A percentile compares a stretch with the other conserved stretches of the same genome.
phyloP scores from a whole-genome alignment of 2,329 filamentous ascomycete genomes.

The Fusarium sp. region DNA sequence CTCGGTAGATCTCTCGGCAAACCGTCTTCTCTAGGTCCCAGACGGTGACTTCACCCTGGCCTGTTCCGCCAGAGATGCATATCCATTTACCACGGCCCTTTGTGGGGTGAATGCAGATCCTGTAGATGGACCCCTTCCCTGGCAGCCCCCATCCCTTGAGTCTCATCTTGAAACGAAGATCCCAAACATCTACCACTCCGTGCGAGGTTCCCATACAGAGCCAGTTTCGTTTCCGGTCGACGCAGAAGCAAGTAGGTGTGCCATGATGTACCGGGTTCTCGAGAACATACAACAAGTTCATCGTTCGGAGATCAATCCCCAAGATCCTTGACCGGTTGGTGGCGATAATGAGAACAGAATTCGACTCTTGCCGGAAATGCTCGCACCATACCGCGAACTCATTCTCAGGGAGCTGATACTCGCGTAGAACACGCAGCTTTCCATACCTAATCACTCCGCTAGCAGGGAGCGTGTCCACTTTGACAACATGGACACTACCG shows the following conservation, averaged over 20 bases:
- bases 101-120: slow-evolving; percentile 81
- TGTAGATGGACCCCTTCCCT: slow-evolving; percentile 82
- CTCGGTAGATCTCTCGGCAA: slow-evolving; percentile 90
- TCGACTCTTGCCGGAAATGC: slow-evolving; percentile 85
- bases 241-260: slow-evolving; percentile 89
- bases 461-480: slow-evolving; percentile 69
- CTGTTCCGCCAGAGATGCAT: slow-evolving; percentile 88
- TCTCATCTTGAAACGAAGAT: slow-evolving; percentile 91
- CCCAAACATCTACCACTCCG: slow-evolving; percentile 94
- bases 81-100: slow-evolving; percentile 86
- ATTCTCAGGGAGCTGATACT: slow-evolving; percentile 79
- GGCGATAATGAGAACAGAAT: slow-evolving; percentile 85
- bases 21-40: slow-evolving; percentile 95
- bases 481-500: slow-evolving; percentile 89
- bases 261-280: slow-evolving; percentile 93
- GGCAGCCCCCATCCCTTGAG: slow-evolving; percentile 90
- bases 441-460: slow-evolving; percentile 77
- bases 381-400: slow-evolving; percentile 92
- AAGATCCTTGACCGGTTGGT: slow-evolving; percentile 88
- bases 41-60: slow-evolving; percentile 88
- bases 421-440: slow-evolving; percentile 79
- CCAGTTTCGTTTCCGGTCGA: slow-evolving; percentile 90
- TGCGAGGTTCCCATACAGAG: slow-evolving; percentile 91
- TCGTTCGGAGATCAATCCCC: slow-evolving; percentile 87
- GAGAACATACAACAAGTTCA: slow-evolving; percentile 83